Percentiles rank a stretch among this genome's conserved stretches.
These are phyloP conservation scores for Stephanodiscus triporus DNA, from an alignment of 108 stramenopile species.

Conservation along the genomic window DNA sequence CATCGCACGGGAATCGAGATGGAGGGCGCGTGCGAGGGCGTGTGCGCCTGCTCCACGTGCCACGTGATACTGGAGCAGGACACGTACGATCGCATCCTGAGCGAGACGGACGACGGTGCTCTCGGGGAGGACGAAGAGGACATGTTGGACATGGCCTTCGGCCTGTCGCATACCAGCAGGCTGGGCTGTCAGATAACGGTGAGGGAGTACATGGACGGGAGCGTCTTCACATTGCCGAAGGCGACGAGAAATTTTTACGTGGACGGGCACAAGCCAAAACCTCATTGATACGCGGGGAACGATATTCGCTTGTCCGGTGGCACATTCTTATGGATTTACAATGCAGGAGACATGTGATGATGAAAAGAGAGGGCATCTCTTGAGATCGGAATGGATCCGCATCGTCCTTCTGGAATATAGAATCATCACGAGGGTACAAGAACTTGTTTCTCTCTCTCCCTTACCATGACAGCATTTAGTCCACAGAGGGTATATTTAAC, in stretches of 20 bases:
- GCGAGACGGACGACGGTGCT: slow-evolving; percentile 63
- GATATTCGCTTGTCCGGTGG: no score
- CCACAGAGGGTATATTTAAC: no score
- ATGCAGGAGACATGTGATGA: no score
- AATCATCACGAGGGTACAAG: no score
- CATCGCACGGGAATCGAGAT: slow-evolving; percentile 85
- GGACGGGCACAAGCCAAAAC: slow-evolving; percentile 97
- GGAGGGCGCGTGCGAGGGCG: slow-evolving; percentile 98
- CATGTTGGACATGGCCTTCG: slow-evolving; percentile 99
- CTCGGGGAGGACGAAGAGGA: slow-evolving; percentile 91
- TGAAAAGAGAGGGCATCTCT: no score
- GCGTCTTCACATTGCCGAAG: slow-evolving; percentile 85
- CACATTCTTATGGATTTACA: no score
- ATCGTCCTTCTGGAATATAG: no score
- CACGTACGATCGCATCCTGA: slow-evolving; percentile 77
- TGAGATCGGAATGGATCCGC: no score
- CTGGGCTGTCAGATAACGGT: slow-evolving; percentile 95
- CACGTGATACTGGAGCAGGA: slow-evolving; percentile 91
- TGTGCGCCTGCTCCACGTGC: slow-evolving; percentile 96
- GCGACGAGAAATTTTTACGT: slow-evolving; percentile 98
- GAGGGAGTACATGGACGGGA: slow-evolving; percentile 89
- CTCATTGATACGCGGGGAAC: slow-evolving; percentile 93
- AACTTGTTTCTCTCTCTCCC: no score
- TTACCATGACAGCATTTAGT: no score
- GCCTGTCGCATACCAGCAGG: slow-evolving; percentile 91